These are phyloP conservation scores for Suhomyces prunicola DNA, from an alignment of 805 yeast species.

Conservation along the genomic window DNA sequence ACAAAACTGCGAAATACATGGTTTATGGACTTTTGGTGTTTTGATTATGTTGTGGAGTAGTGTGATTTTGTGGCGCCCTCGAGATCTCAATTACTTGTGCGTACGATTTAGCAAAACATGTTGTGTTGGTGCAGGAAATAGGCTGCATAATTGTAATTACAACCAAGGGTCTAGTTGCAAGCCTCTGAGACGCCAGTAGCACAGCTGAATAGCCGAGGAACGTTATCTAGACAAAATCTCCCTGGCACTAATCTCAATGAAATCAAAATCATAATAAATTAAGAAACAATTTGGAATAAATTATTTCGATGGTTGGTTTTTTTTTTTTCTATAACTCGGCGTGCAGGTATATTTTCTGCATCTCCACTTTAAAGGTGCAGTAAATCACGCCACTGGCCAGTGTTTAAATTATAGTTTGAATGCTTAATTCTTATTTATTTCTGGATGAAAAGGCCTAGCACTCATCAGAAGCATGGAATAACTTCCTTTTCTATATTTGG, in stretches of 20 bases:
- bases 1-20: too few species aligned
- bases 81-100: neutral
- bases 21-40: neutral
- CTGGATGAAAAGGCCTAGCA: neutral
- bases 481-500: neutral
- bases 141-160: neutral
- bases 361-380: neutral
- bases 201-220: neutral
- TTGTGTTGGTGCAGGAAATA: neutral
- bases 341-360: neutral
- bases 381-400: neutral
- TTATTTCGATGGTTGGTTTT: too few species aligned
- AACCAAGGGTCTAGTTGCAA: neutral
- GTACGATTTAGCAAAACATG: neutral
- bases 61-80: neutral
- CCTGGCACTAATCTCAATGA: neutral
- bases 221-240: neutral
- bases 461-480: neutral
- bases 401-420: neutral
- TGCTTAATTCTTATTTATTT: neutral
- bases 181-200: neutral
- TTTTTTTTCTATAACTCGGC: neutral
- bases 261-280: neutral
- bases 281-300: neutral
- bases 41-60: neutral